Evolutionary conservation across 1,139 yeast species (phyloP).

Genomic region (Meyerozyma guilliermondii): DNA sequence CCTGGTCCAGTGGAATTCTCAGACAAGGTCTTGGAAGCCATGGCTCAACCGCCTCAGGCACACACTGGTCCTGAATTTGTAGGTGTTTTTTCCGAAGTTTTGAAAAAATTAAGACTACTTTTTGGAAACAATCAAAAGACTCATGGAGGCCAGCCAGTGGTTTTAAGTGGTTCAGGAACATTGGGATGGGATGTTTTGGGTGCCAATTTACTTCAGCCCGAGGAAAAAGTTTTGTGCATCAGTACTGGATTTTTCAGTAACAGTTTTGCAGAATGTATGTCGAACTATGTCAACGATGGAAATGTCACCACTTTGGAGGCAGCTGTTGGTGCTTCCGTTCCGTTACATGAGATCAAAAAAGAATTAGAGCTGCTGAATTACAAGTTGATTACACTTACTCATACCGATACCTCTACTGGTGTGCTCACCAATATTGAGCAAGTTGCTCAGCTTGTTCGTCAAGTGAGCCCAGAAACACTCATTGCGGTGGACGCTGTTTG

Average conservation of each 20-base stretch:
- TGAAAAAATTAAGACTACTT: conserved; percentile 1
- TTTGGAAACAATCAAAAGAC: conserved; percentile 1
- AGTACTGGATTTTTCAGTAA: conserved; percentile 4
- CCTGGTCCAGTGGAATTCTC: conserved; percentile 5
- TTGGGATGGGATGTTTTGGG: conserved; percentile 5
- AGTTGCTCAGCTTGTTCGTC: conserved; percentile 5
- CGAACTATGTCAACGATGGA: conserved; percentile 1
- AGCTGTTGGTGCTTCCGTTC: conserved; percentile 1
- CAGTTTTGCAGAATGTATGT: conserved; percentile 4
- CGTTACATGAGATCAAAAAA: neutral
- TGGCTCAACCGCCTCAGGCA: conserved; percentile 3
- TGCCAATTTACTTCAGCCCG: conserved; percentile 2
- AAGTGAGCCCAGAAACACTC: conserved; percentile 6
- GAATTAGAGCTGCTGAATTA: neutral
- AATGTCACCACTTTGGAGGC: conserved; percentile 3
- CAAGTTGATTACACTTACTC: conserved; percentile 7
- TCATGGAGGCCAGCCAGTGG: conserved; percentile 3
- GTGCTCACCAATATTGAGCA: conserved; percentile 8
- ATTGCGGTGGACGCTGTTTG: conserved; percentile 10
- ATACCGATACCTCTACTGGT: conserved; percentile 10
- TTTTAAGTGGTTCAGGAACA: conserved; percentile 4
- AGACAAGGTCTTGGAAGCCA: conserved; percentile 3
- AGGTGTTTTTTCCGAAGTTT: conserved; percentile 2
- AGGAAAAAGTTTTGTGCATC: conserved; percentile 3
- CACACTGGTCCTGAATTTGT: conserved; percentile 3